A percentile compares a stretch with the other conserved stretches of the same genome.
phyloP scores from a whole-genome alignment of 1,284 basidiomycete genomes.

The Moesziomyces parantarcticus region DNA sequence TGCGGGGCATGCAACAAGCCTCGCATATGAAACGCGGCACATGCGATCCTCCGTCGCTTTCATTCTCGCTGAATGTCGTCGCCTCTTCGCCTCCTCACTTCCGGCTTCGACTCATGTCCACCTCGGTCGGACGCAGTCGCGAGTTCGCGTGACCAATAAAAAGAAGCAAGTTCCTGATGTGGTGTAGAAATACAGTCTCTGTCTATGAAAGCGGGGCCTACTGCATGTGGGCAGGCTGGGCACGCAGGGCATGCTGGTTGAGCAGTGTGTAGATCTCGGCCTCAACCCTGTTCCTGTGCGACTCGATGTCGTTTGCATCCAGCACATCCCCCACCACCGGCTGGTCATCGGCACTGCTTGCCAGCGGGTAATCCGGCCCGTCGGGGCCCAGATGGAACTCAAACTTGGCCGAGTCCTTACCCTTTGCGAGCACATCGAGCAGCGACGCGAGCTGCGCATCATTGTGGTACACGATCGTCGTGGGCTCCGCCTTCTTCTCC shows the following conservation, averaged over 20 bases:
- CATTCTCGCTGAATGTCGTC: too few species aligned
- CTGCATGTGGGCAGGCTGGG: background rate
- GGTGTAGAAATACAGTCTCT: constrained; percentile 4
- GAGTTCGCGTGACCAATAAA: too few species aligned
- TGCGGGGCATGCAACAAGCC: too few species aligned
- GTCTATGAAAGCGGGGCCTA: background rate
- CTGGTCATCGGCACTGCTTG: constrained; percentile 6
- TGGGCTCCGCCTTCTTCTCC: constrained; percentile 43
- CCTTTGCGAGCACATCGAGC: constrained; percentile 47
- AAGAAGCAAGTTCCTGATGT: too few species aligned
- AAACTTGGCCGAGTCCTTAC: constrained; percentile 59
- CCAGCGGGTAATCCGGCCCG: constrained; percentile 1
- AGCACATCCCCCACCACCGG: constrained; percentile 8
- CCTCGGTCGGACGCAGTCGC: too few species aligned
- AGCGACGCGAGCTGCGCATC: constrained; percentile 58
- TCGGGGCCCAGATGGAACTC: constrained; percentile 39
- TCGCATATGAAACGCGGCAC: too few species aligned
- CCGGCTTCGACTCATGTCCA: too few species aligned
- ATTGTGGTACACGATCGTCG: constrained; percentile 59
- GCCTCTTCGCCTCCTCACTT: too few species aligned
- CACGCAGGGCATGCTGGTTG: constrained; percentile 19
- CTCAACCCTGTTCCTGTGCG: constrained; percentile 39
- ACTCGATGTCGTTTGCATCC: constrained; percentile 35
- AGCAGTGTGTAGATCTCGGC: constrained; percentile 54
- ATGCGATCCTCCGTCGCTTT: too few species aligned